Conservation (phyloP, 169 alveolate genomes). For the Plasmodium gaboni region DNA sequence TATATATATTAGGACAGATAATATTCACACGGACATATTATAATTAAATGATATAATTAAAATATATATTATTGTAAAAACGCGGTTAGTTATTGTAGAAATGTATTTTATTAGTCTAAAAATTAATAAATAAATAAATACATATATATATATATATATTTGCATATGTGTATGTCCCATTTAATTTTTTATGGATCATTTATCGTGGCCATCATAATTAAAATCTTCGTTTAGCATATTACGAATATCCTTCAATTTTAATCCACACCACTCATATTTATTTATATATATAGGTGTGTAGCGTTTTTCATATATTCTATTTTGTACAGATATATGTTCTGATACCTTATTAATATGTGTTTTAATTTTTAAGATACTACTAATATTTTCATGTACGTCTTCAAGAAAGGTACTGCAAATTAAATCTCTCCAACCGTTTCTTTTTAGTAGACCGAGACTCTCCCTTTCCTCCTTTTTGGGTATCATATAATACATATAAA, state of each 20-base stretch:
- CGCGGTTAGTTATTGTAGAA: too few relatives aligned
- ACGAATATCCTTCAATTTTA: slow-evolving; percentile 59
- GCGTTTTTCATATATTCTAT: slow-evolving; percentile 58
- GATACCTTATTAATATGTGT: slow-evolving; percentile 34
- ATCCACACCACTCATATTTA: slow-evolving; percentile 76
- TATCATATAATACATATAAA: slow-evolving; percentile 86
- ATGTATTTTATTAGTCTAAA: too few relatives aligned
- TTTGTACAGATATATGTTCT: slow-evolving; percentile 51
- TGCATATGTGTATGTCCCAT: too few relatives aligned
- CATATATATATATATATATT: too few relatives aligned
- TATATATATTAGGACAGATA: too few relatives aligned
- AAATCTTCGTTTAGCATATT: slow-evolving; percentile 64
- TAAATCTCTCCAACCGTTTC: slow-evolving; percentile 88
- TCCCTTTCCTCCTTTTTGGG: slow-evolving; percentile 84
- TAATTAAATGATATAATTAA: too few relatives aligned
- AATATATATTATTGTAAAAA: too few relatives aligned
- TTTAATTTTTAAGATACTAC: slow-evolving; percentile 54
- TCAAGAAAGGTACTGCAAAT: slow-evolving; percentile 77
- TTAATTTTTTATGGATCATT: slow-evolving; percentile 51
- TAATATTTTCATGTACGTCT: slow-evolving; percentile 80
- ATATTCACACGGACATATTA: too few relatives aligned
- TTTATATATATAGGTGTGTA: slow-evolving; percentile 58
- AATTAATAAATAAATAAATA: too few relatives aligned
- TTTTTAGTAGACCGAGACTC: slow-evolving; percentile 77
- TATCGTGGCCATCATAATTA: slow-evolving; percentile 25